phyloP scores from a whole-genome alignment of 345 rosid genomes.

The Nephelium lappaceum region DNA sequence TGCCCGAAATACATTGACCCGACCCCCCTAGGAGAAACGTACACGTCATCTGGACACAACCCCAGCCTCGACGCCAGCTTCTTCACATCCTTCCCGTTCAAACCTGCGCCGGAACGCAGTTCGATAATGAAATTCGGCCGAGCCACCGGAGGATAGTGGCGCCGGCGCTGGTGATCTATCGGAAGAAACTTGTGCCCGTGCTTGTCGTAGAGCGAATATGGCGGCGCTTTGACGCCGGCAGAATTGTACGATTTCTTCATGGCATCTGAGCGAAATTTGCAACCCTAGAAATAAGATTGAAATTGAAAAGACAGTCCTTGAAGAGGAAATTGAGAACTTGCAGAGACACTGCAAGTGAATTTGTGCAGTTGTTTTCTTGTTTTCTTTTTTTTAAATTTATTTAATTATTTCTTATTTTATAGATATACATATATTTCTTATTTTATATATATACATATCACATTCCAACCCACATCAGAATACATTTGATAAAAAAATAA shows the following conservation, averaged over 20 bases:
- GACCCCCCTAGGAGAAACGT: constrained; percentile 16
- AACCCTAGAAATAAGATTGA: background rate
- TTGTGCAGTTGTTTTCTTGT: background rate
- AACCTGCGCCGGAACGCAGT: background rate
- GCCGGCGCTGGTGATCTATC: background rate
- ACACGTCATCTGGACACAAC: constrained; percentile 18
- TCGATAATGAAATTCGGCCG: constrained; percentile 8
- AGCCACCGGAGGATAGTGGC: background rate
- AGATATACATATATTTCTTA: no score
- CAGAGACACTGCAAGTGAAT: no score
- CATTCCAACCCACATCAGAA: no score
- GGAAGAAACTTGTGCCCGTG: background rate
- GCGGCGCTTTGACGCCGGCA: background rate
- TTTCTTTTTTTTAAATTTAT: no score
- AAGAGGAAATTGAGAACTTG: background rate
- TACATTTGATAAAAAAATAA: no score
- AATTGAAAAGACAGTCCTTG: background rate
- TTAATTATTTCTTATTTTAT: no score
- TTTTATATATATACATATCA: no score
- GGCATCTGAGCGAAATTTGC: background rate
- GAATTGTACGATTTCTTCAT: constrained; percentile 19
- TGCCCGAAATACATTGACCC: constrained; percentile 43
- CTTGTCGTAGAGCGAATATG: background rate
- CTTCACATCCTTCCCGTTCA: background rate
- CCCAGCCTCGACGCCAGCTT: constrained; percentile 7